These are phyloP conservation scores for Camillea tinctor DNA, from an alignment of 2,329 filamentous ascomycete species.

Conservation along the genomic window DNA sequence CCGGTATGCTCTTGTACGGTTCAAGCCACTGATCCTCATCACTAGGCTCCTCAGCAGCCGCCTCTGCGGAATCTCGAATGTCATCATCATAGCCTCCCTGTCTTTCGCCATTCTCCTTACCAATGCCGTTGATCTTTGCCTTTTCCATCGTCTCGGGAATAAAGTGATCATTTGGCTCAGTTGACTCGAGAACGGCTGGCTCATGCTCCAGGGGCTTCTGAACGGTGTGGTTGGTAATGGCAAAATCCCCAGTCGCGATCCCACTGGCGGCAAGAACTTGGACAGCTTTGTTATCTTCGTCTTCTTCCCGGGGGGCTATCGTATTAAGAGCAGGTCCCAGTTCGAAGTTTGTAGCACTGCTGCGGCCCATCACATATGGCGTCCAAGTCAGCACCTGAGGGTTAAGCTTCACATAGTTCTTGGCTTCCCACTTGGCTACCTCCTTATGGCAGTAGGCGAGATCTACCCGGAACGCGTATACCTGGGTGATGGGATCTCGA, in stretches of 20 bases:
- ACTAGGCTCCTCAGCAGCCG: slow-evolving; percentile 26
- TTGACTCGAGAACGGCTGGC: slow-evolving; percentile 38
- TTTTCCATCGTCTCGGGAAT: slow-evolving; percentile 16
- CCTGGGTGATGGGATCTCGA: slow-evolving; percentile 81
- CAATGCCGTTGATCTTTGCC: slow-evolving; percentile 27
- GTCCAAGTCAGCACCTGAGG: slow-evolving; percentile 86
- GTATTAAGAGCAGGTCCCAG: slow-evolving; percentile 78
- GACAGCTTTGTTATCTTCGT: slow-evolving; percentile 46
- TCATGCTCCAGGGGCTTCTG: slow-evolving; percentile 33
- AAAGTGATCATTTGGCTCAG: slow-evolving; percentile 37
- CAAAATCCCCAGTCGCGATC: slow-evolving; percentile 33
- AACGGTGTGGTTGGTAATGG: slow-evolving; percentile 15
- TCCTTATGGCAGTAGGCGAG: slow-evolving; percentile 83
- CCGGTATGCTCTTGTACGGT: slow-evolving; percentile 59
- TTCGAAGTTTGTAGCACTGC: slow-evolving; percentile 79
- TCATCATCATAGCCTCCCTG: slow-evolving; percentile 19
- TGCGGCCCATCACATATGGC: slow-evolving; percentile 92
- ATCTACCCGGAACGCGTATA: slow-evolving; percentile 88
- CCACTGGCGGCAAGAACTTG: slow-evolving; percentile 31
- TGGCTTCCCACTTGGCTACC: slow-evolving; percentile 83
- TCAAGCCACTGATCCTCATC: slow-evolving; percentile 43
- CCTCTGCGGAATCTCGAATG: slow-evolving; percentile 10
- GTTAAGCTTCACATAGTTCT: slow-evolving; percentile 83
- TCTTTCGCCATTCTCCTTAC: slow-evolving; percentile 21
- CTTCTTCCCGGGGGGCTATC: slow-evolving; percentile 82